These are phyloP conservation scores for Cylindrotheca closterium DNA, from an alignment of 108 stramenopile species.

Conservation along the genomic window DNA sequence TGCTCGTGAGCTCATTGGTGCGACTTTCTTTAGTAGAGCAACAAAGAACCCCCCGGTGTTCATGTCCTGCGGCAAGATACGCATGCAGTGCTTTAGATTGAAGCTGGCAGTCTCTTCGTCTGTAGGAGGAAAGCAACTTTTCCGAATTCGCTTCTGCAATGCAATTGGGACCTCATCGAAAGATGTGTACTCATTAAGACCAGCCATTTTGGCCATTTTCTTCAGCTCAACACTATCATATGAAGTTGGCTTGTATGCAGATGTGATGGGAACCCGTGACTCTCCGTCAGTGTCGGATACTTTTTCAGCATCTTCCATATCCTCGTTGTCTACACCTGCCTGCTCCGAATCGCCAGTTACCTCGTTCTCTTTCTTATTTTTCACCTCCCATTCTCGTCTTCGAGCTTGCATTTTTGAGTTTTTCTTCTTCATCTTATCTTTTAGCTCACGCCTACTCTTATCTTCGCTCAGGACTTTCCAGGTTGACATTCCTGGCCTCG, in stretches of 20 bases:
- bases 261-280: not conserved
- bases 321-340: constrained; percentile 1
- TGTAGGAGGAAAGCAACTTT: constrained; percentile 82
- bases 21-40: constrained; percentile 84
- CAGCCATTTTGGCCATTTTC: constrained; percentile 51
- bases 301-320: not conserved
- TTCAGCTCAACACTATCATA: constrained; percentile 59
- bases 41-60: constrained; percentile 99
- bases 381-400: constrained; percentile 45
- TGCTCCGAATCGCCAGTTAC: not conserved
- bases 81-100: constrained; percentile 88
- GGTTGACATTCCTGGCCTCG: constrained; percentile 81
- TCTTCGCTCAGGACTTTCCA: constrained; percentile 89
- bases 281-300: not conserved
- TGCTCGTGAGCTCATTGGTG: constrained; percentile 52
- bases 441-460: constrained; percentile 45
- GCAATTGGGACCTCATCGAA: constrained; percentile 71
- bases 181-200: constrained; percentile 56
- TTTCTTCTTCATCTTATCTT: constrained; percentile 68
- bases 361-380: constrained; percentile 23
- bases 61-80: constrained; percentile 95
- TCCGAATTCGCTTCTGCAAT: constrained; percentile 52
- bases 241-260: constrained; percentile 46
- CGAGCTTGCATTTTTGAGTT: constrained; percentile 70
- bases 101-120: constrained; percentile 72